Evolutionary conservation across 148 eudicot genomes (phyloP).

Genomic region (Polygonum aviculare): DNA sequence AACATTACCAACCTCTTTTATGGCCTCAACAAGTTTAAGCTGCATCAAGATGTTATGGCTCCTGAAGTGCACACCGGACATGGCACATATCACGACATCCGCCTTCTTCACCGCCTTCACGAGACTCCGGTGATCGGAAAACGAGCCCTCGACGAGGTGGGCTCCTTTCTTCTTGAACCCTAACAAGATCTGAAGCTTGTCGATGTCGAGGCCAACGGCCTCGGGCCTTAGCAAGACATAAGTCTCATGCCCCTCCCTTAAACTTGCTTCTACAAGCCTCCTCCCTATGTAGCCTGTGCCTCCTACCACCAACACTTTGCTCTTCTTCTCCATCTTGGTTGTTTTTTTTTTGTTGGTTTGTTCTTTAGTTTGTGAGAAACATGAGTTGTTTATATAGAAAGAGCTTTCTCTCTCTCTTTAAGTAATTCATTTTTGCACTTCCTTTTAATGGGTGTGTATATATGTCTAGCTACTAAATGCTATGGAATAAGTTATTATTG

Average conservation of each 20-base stretch:
- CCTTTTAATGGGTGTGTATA: too few relatives aligned
- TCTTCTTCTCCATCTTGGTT: background rate
- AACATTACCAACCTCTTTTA: constrained; percentile 4
- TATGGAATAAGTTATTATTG: too few relatives aligned
- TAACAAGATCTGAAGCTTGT: constrained; percentile 2
- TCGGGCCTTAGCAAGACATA: background rate
- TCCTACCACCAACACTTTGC: constrained; percentile 1
- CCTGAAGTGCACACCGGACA: constrained; percentile 1
- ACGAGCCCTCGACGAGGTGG: constrained; percentile 4
- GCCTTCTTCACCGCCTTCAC: background rate
- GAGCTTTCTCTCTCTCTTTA: background rate
- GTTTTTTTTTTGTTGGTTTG: background rate
- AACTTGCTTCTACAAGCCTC: background rate
- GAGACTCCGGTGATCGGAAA: background rate
- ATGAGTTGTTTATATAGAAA: background rate
- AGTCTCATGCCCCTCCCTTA: background rate
- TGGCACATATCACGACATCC: background rate
- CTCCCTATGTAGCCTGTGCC: constrained; percentile 4
- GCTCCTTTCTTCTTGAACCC: constrained; percentile 7
- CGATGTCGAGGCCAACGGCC: background rate
- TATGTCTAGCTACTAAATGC: too few relatives aligned
- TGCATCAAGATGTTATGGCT: background rate
- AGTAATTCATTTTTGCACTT: too few relatives aligned
- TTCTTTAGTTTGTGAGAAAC: background rate
- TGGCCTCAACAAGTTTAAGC: constrained; percentile 4